Base-by-base conservation (phyloP, 2,329 filamentous ascomycete genomes). In the Aspergillus novofumigatus region DNA sequence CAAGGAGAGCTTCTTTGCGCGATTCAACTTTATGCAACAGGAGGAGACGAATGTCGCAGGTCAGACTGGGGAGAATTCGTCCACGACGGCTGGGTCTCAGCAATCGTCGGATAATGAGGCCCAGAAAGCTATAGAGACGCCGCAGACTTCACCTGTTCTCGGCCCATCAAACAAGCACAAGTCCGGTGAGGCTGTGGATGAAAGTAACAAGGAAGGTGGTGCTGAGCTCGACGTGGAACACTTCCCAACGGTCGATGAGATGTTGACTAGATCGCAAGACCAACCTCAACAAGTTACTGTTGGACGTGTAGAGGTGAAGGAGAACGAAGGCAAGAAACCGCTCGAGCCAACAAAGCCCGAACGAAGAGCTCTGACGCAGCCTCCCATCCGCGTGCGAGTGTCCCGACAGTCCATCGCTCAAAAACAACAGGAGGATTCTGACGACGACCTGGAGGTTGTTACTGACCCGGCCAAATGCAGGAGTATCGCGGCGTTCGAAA, bases 1-100 rank as follows among this genome's bases (percentile, higher is more conserved):
- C 6, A 94, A 92, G 65, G 85, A 86, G 41, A 89, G 89, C 58
- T 80, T 99, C 1, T 89, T 97, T 67, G 87, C 91, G 53, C 84
- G 85, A 25, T 96, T 97, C 78, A 92, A 92, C 69, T 92, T 87
- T 67, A 84, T 81, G 66, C 76, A 77, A 23, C 77, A 80, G 5
- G 69, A 64, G n/a, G 54, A 59, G 52, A 52, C 60, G 4, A 53
- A 62, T 25, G 57, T 63, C n/a, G 53, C 67, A 49, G 52, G 72
- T 8, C 56, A 67, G 2, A 67, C 70, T 29, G 59, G 59, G 11
- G 60, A 59, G 4, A 73, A 70, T 23, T 72, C 71, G 9, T 71
- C 72, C 3, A 69, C 79, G 54, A 73, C 76, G 11, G 64, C 77
- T 5, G 86, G 81, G 69, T 89, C 88, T 3, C 69, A 71, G 41